Evolutionary conservation across 306 rosid genomes (phyloP).

Genomic region (Begonia masoniana): DNA sequence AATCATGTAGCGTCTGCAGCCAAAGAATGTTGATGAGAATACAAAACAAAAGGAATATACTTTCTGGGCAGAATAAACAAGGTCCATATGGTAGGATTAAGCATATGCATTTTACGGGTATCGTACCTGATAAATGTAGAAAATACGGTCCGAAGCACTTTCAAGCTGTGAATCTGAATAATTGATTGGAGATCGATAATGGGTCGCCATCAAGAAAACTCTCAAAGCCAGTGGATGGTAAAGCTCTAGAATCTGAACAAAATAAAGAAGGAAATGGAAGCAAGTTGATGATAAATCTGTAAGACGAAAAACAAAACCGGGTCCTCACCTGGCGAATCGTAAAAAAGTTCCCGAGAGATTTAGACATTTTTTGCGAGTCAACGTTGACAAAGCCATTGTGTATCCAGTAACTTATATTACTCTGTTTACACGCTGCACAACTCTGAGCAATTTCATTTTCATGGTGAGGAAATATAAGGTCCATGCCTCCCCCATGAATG

Average conservation of each 20-base stretch:
- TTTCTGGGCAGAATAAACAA: too few species aligned
- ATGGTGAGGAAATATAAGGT: constrained; percentile 97
- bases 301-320: constrained; percentile 6
- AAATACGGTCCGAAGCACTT: constrained; percentile 88
- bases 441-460: constrained; percentile 99
- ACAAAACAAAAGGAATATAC: too few species aligned
- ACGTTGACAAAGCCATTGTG: constrained; percentile 91
- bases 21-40: neutral
- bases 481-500: constrained; percentile 95
- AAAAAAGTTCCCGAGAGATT: constrained; percentile 92
- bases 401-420: constrained; percentile 80
- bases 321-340: constrained; percentile 73
- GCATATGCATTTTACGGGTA: too few species aligned
- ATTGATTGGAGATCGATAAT: constrained; percentile 88
- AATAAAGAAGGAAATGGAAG: neutral
- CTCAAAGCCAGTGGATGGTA: constrained; percentile 94
- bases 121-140: constrained; percentile 71
- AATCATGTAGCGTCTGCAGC: constrained; percentile 75
- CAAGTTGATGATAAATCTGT: constrained; percentile 4
- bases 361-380: constrained; percentile 91
- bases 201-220: constrained; percentile 83
- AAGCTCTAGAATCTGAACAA: constrained; percentile 58
- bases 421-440: constrained; percentile 78
- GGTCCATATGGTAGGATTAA: too few species aligned
- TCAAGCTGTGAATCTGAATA: constrained; percentile 71